phyloP scores from a whole-genome alignment of 129 eudicot species.

The Flaveria ramosissima region DNA sequence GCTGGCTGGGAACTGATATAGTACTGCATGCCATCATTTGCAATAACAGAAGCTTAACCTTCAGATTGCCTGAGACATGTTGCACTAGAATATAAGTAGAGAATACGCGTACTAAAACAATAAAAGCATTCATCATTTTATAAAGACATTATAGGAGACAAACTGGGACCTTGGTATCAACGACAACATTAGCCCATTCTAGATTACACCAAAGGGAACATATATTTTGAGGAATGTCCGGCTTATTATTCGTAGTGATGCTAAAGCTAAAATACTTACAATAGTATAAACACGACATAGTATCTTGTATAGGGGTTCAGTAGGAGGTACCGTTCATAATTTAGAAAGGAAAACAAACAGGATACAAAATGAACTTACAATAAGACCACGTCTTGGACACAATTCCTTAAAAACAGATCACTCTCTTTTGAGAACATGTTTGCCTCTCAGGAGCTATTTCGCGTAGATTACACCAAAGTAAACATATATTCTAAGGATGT shows the following conservation, averaged over 20 bases:
- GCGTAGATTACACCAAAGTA: no score
- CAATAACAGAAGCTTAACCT: conserved; percentile 9
- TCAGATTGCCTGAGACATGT: conserved; percentile 38
- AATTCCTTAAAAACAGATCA: no score
- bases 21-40: conserved; percentile 54
- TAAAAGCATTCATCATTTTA: conserved; percentile 29
- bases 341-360: no score
- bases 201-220: conserved; percentile 25
- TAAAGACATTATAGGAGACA: conserved; percentile 33
- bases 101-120: conserved; percentile 25
- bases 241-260: background rate
- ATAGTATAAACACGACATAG: conserved; percentile 31
- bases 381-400: no score
- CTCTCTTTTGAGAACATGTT: no score
- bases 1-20: conserved; percentile 41
- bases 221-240: conserved; percentile 23
- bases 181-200: conserved; percentile 27
- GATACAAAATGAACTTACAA: no score
- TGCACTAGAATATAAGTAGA: conserved; percentile 7
- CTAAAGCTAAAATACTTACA: conserved; percentile 9
- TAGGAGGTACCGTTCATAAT: no score
- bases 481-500: no score
- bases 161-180: conserved; percentile 37
- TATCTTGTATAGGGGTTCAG: conserved; percentile 22
- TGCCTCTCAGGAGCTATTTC: no score